Evolutionary conservation across 1,139 yeast genomes (phyloP), one percentile per base, ranked within the genome.

Genomic region (Kodamaea anthophila): DNA sequence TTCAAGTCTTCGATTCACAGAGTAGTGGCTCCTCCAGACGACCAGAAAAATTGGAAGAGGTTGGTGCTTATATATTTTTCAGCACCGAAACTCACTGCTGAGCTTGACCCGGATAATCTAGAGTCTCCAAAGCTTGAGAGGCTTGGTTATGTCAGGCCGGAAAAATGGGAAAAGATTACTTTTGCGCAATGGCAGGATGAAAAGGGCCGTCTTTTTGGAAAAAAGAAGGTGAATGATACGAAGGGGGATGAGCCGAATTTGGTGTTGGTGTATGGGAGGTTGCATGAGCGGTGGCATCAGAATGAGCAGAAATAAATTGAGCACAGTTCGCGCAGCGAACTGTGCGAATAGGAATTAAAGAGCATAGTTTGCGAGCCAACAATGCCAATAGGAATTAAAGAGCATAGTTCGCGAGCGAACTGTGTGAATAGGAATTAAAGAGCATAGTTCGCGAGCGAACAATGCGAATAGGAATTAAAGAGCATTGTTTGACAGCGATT

Each of bases 1-100:
- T 49, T 51, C 40, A 50, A 50, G 35, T 39, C 44, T 21, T 43
- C 53, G 2, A 46, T 49, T 20, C 55, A 51, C 35, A 35, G 55
- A 25, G 55, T 50, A 9, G 44, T 49, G 5, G 29, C 50, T 5
- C 55, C 55, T 4, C 55, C 55, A 3, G 38, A 38, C 8, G 55
- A 51, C 31, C 55, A 51, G 28, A 39, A 34, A 14, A 38, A 35
- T 2, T 40, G 23, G 28, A 45, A 40, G 13, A 31, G 55, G 20
- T 37, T 50, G 29, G 55, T 47, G n/a, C 33, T 51, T 5, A 47
- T 51, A 9, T 51, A 51, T 35, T 51, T 50, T 31, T 42, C 44
- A n/a, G 33, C 38, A 15, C 55, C 39, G 8, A 36, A 32, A 23
- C 26, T 29, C n/a, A 26, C 36, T 9, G 26, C 32, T 5, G 19